Percentiles rank a stretch among this genome's conserved stretches.
phyloP scores from a whole-genome alignment of 2,329 filamentous ascomycete genomes.

The Verticillium alfalfae region DNA sequence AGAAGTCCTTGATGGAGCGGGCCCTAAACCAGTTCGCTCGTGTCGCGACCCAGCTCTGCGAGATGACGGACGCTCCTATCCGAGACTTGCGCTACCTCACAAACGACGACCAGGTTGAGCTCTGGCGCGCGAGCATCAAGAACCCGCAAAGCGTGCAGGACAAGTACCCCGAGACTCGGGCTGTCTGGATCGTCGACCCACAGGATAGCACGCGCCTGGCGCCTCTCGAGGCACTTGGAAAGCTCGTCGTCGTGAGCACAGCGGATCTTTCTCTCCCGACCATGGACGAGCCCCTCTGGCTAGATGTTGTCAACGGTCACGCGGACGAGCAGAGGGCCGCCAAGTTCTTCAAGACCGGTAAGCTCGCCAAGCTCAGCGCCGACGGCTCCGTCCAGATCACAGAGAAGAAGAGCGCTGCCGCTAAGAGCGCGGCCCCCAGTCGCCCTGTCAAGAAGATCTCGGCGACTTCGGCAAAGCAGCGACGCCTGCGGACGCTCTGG shows the following conservation, averaged over 20 bases:
- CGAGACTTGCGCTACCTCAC: constrained; percentile 26
- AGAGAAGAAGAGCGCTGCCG: constrained; percentile 12
- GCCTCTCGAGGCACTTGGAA: constrained; percentile 34
- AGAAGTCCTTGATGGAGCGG: constrained; percentile 42
- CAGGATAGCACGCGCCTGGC: constrained; percentile 25
- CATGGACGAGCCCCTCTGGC: constrained; percentile 21
- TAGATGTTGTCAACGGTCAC: constrained; percentile 11
- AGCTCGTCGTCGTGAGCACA: constrained; percentile 33
- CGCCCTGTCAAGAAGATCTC: constrained; percentile 24
- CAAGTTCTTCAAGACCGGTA: constrained; percentile 31
- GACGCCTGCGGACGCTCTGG: constrained; percentile 41
- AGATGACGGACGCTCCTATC: constrained; percentile 23
- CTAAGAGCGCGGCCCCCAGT: constrained; percentile 4
- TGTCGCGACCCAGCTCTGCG: constrained; percentile 44
- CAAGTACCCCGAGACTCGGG: constrained; percentile 18
- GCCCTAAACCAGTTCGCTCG: constrained; percentile 46
- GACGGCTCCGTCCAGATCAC: constrained; percentile 23
- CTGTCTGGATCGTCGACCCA: constrained; percentile 34
- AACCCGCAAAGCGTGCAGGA: constrained; percentile 14
- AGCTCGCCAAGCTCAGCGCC: constrained; percentile 30
- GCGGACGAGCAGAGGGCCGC: constrained; percentile 4
- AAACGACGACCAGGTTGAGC: constrained; percentile 24
- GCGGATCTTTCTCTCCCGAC: constrained; percentile 16
- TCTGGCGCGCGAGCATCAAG: constrained; percentile 20
- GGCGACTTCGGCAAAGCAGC: constrained; percentile 34